Conservation (phyloP, 2,329 filamentous ascomycete species). For the Gnomoniopsis smithogilvyi region DNA sequence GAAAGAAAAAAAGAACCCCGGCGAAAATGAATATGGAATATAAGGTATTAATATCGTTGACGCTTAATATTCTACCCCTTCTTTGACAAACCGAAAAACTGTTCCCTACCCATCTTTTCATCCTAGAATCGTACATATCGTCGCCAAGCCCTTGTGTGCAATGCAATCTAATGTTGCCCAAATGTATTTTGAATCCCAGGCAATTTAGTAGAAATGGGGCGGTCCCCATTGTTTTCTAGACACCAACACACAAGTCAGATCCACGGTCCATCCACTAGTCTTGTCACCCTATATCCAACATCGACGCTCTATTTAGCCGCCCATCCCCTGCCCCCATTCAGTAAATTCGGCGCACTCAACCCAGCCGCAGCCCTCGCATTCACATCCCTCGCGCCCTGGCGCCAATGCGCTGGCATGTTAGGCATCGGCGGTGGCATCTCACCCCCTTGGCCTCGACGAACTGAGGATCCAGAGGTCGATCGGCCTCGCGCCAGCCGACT, state of each 20-base stretch:
- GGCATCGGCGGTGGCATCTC: conserved; percentile 13
- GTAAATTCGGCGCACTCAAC: not conserved
- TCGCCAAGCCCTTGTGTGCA: no score
- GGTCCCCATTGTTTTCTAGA: not conserved
- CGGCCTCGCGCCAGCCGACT: conserved; percentile 1
- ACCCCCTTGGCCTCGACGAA: conserved; percentile 4
- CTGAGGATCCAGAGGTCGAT: conserved; percentile 4
- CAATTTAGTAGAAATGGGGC: no score
- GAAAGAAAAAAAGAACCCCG: no score
- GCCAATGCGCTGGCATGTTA: conserved; percentile 8
- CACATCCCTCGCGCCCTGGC: conserved; percentile 6
- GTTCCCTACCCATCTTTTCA: no score
- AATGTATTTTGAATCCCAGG: not conserved
- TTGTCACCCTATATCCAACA: not conserved
- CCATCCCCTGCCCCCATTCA: not conserved
- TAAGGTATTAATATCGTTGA: no score
- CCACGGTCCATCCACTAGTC: not conserved
- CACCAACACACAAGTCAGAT: not conserved
- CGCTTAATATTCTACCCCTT: no score
- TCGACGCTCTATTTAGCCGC: not conserved
- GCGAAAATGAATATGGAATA: no score
- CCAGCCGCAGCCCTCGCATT: not conserved
- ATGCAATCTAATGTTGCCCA: not conserved
- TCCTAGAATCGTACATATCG: no score
- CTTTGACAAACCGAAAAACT: no score